These are phyloP conservation scores for Aspergillus sp. DNA, from an alignment of 2,329 filamentous ascomycete genomes.

Conservation along the genomic window DNA sequence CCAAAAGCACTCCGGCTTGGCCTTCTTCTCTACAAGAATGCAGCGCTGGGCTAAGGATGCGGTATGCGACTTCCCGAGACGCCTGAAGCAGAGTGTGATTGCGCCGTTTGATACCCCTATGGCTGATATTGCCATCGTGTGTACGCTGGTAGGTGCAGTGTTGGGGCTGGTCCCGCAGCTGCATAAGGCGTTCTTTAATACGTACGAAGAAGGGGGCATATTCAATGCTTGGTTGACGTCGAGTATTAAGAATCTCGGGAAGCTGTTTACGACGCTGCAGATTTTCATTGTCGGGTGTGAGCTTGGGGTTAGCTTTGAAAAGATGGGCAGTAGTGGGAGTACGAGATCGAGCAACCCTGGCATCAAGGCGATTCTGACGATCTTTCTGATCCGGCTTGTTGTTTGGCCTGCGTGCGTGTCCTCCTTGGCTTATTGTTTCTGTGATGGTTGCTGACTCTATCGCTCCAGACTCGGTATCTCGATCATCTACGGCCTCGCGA, in stretches of 20 bases:
- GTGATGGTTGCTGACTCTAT: background rate
- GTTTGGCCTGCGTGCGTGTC: slow-evolving; percentile 55
- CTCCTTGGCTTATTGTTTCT: background rate
- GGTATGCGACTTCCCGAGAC: slow-evolving; percentile 34
- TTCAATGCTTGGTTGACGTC: slow-evolving; percentile 67
- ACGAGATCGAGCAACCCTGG: slow-evolving; percentile 37
- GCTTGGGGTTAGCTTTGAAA: slow-evolving; percentile 55
- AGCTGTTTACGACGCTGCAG: slow-evolving; percentile 64
- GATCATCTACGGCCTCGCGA: slow-evolving; percentile 56
- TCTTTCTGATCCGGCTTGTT: slow-evolving; percentile 59
- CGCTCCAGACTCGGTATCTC: slow-evolving; percentile 48
- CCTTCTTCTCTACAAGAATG: background rate
- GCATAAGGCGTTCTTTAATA: slow-evolving; percentile 62
- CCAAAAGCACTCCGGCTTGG: slow-evolving; percentile 15
- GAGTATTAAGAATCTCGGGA: slow-evolving; percentile 61
- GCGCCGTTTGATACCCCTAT: slow-evolving; percentile 49
- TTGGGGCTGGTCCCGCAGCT: slow-evolving; percentile 61
- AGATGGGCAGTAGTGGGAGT: slow-evolving; percentile 40
- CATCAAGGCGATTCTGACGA: slow-evolving; percentile 39
- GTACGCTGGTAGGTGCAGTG: slow-evolving; percentile 58
- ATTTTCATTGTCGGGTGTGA: slow-evolving; percentile 68
- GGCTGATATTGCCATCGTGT: slow-evolving; percentile 62
- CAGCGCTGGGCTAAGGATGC: background rate
- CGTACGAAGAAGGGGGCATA: slow-evolving; percentile 59
- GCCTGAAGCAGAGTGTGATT: slow-evolving; percentile 35